Evolutionary conservation across 129 eudicot species (phyloP), one percentile per base, ranked within the genome.

Genomic region (Escallonia herrerae): DNA sequence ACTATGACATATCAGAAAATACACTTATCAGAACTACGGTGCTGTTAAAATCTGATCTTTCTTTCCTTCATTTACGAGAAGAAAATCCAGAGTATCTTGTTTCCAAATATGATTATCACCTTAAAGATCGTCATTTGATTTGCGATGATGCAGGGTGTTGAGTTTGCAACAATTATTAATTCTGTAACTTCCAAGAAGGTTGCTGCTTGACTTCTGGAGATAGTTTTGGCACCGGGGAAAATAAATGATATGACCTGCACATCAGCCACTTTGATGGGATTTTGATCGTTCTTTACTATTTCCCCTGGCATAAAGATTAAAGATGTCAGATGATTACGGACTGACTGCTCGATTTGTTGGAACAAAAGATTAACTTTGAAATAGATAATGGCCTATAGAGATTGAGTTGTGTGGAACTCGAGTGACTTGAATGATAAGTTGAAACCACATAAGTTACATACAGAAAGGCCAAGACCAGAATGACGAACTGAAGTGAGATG

Each of bases 181-280:
- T 85, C 98, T 8, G 98, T 81, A 54, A 85, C 95, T 54, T 79
- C 98, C 50, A 93, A 93, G 83, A 93, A 93, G 82, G 96, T 93
- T 74, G 87, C 98, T 71, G 96, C 98, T 65, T 93, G 85, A 83
- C 75, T 62, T 45, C 61, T 70, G 42, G 45, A 58, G 72, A 67
- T 15, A 70, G 56, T 51, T 72, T 72, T n/a, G 55, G 76, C 58
- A 68, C 37, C 58, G 43, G 63, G 72, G 74, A 56, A 71, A 80
- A 77, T 59, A 75, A 75, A 33, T 76, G 73, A 22, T 22, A 22
- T 1, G 1, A 22, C 33, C 33, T 22, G 33, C 33, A 22, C 71
- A 63, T 41, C 47, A 66, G 58, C 72, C 63, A 54, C 51, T 62
- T 69, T 22, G 49, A 69, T 53, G 59, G 85, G 65, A 65, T 69